Base-by-base conservation (phyloP, 192 early-diverging fungal species). In the Dispira parvispora region DNA sequence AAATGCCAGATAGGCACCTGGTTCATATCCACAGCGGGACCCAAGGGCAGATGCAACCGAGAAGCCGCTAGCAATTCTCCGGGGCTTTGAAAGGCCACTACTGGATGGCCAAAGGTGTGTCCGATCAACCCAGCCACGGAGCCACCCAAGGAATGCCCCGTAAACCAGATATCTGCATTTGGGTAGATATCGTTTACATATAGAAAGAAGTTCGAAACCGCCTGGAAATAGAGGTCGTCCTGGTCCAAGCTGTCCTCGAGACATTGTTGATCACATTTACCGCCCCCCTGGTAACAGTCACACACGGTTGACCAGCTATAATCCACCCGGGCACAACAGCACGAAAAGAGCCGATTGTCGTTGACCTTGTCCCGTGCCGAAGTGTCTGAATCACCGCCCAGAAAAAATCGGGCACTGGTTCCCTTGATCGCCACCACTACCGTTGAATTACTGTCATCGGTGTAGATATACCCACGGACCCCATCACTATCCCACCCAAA, bases 321-420 rank as follows among this genome's bases (percentile, higher is more conserved):
- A 52, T 84, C 82, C 11, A 85, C 87, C 45, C 84, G 82, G 10
- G 84, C 95, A 73, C 95, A 98, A 72, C 95, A 98, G 74, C 95
- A 98, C 2, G 90, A 93, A 66, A 95, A 98, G 64, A 96, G 80
- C 12, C 88, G 76, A 69, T 96, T 98, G 74, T 96, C 93, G 73
- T 91, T 91, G 49, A 73, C 72, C 68, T 87, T 89, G 73, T 91
- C 88, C 25, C 79, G 78, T 4, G 76, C 73, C 9, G 80, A 78
- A 8, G 88, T 90, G 11, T 82, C 80, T 0, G 84, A 84, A n/a
- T 75, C 82, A 26, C 80, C 82, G 63, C 80, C 78, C n/a, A 76
- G 65, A 62, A 84, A 80, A 43, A 86, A 72, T 18, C 74, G 75
- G 44, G 80, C 81, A 45, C 76, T 85, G 42, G 89, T 88, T 42